Base-by-base conservation (phyloP, 2,329 filamentous ascomycete genomes). In the Diplodia intermedia region DNA sequence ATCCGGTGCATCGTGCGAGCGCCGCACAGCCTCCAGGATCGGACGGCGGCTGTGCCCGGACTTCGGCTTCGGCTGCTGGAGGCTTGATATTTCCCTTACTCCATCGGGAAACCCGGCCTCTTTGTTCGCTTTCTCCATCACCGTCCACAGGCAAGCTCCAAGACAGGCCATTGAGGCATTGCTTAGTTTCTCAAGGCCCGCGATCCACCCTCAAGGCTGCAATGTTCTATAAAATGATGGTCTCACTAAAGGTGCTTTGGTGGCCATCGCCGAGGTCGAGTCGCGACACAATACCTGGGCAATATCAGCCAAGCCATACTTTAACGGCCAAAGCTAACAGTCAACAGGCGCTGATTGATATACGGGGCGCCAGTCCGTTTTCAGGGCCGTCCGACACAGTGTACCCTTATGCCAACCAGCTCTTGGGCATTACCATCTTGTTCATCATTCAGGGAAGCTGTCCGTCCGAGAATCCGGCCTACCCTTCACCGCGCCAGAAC, bases 321-420 rank as follows among this genome's bases (percentile, higher is more conserved):
- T 33, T 8, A 4, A 11, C 23, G 7, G 18, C 29, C 2, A 15
- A n/a, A 31, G 14, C 31, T 56, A 31, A 56, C 33, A 38, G 6
- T 18, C 3, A 12, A 33, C 82, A 81, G 81, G 75, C 76, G 2
- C 69, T 83, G 49, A 79, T 82, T 56, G 79, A 81, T 38, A 77
- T 82, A 33, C 82, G 79, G 75, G 76, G 78, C 20, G 67, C 68
- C 1, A 75, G 78, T 54, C 81, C 81, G 0, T 82, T 83, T 68
- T 77, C 71, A 5, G 81, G 81, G 1, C 79, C 81, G 0, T 63
- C 73, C 3, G 81, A 83, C 70, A 82, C 81, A 3, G 72, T 77
- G 2, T 83, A 77, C 70, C 79, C 79, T 2, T 82, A 81, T 68
- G 78, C 79, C n/a, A 80, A 80, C 69, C 72, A 82, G 71, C 78